Evolutionary conservation across 2,329 filamentous ascomycete genomes (phyloP).

Genomic region (Chrysoporthe puriensis): DNA sequence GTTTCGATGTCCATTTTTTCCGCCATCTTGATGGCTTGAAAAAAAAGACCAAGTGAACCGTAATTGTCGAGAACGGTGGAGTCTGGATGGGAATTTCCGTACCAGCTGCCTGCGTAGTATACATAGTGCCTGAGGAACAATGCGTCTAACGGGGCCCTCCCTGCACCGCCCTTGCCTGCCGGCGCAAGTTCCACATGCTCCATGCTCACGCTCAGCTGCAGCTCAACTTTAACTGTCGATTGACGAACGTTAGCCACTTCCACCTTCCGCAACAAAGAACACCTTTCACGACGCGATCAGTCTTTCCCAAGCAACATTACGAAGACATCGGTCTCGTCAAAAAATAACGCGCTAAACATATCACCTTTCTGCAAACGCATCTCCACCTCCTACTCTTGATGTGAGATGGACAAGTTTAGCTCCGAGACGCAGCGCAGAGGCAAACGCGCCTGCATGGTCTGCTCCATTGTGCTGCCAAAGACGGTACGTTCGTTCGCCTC

Average conservation of each 20-base stretch:
- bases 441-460: conserved; percentile 97
- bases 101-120: not conserved
- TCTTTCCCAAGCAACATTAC: not conserved
- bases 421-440: conserved; percentile 68
- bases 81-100: not conserved
- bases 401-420: conserved; percentile 15
- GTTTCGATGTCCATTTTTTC: conserved; percentile 35
- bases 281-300: not conserved
- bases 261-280: not conserved
- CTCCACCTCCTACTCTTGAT: not conserved
- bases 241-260: not conserved
- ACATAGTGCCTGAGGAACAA: not conserved
- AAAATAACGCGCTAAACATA: not conserved
- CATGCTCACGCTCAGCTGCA: not conserved
- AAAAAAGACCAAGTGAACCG: not conserved
- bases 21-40: not conserved
- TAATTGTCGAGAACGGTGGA: not conserved
- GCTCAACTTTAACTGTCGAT: not conserved
- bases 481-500: conserved; percentile 54
- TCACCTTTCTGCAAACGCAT: not conserved
- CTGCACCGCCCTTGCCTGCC: conserved; percentile 1
- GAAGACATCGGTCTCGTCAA: not conserved
- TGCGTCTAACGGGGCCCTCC: not conserved
- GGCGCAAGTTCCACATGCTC: conserved; percentile 4
- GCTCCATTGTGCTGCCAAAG: conserved; percentile 87